Conservation (phyloP, 345 rosid species). For the Salix koriyanagi region DNA sequence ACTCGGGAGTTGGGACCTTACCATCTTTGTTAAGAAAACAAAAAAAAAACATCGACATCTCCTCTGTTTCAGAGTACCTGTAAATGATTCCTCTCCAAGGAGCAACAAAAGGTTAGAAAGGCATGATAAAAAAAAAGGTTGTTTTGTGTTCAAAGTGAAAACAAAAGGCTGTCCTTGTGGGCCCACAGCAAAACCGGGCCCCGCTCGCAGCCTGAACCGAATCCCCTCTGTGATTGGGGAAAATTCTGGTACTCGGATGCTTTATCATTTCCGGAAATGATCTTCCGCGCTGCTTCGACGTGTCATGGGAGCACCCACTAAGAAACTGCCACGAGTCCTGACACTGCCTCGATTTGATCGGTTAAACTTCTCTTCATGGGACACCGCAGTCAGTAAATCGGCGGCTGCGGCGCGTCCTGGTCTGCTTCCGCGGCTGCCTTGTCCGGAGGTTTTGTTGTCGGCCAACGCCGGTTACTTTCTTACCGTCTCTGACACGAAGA, state of each 20-base stretch:
- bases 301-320: background rate
- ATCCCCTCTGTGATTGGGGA: too few species aligned
- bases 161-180: too few species aligned
- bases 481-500: background rate
- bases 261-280: conserved; percentile 24
- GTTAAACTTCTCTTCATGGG: conserved; percentile 45
- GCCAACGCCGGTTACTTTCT: conserved; percentile 19
- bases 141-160: background rate
- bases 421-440: conserved; percentile 35
- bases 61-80: background rate
- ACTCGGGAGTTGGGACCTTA: too few species aligned
- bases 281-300: conserved; percentile 9
- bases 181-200: too few species aligned
- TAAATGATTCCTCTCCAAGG: background rate
- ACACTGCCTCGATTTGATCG: background rate
- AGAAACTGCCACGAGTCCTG: background rate
- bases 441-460: conserved; percentile 27
- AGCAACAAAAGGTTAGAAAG: background rate
- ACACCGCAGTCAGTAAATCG: conserved; percentile 40
- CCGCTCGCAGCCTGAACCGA: too few species aligned
- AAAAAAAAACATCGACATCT: too few species aligned
- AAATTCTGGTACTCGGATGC: conserved; percentile 19
- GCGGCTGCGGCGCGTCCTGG: conserved; percentile 54
- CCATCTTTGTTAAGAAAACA: too few species aligned
- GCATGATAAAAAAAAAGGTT: background rate